These are phyloP conservation scores for Thymus mandschuricus DNA, from an alignment of 257 asterid species.

Conservation along the genomic window DNA sequence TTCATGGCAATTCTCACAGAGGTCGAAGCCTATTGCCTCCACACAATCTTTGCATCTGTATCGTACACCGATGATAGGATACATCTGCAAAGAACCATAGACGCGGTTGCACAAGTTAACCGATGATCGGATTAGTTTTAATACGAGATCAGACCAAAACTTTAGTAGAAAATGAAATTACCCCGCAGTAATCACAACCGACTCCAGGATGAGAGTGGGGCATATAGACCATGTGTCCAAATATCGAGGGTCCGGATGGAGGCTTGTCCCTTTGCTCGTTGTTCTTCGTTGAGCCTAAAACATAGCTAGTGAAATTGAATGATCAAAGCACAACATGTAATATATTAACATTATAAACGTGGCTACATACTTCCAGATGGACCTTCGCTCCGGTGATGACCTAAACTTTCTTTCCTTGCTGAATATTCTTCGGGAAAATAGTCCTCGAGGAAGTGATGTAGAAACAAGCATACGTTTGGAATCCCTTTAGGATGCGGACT, in stretches of 20 bases:
- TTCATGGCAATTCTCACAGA: slow-evolving; percentile 58
- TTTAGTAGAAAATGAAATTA: slow-evolving; percentile 32
- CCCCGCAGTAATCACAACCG: slow-evolving; percentile 91
- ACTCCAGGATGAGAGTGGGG: slow-evolving; percentile 46
- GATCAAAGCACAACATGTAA: slow-evolving; percentile 16
- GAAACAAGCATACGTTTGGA: slow-evolving; percentile 64
- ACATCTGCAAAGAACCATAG: slow-evolving; percentile 45
- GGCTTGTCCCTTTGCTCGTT: slow-evolving; percentile 29
- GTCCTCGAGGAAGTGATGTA: slow-evolving; percentile 65
- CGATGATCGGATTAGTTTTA: too few species aligned
- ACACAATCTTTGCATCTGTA: slow-evolving; percentile 74
- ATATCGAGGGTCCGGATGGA: background rate
- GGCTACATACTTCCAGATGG: slow-evolving; percentile 45
- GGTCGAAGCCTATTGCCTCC: slow-evolving; percentile 72
- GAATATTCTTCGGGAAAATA: slow-evolving; percentile 53
- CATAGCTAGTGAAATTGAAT: background rate
- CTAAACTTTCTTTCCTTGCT: slow-evolving; percentile 45
- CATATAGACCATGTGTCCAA: slow-evolving; percentile 12
- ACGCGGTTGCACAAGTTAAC: too few species aligned
- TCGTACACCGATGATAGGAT: slow-evolving; percentile 65
- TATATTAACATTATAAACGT: slow-evolving; percentile 14
- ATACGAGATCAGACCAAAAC: too few species aligned
- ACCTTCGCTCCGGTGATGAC: slow-evolving; percentile 32
- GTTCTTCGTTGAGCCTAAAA: slow-evolving; percentile 28
- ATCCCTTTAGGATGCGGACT: slow-evolving; percentile 63